Base-by-base conservation (phyloP, 176 grass and related monocot genomes). In the Aegilops tauschii region DNA sequence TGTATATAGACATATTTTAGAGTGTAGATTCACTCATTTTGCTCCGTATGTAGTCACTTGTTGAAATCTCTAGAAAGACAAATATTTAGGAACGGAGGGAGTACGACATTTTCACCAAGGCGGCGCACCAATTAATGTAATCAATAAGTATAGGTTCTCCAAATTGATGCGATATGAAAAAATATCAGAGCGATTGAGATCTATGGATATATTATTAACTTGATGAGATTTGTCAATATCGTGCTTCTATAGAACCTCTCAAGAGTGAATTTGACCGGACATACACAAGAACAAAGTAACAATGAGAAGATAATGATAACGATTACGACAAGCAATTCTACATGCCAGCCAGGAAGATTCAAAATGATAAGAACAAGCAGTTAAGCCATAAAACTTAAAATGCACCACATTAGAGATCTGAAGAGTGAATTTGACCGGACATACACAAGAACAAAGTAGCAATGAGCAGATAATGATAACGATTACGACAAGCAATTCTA, bases 111-210 rank as follows among this genome's bases (percentile, higher is more conserved):
- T 89, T 75, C 54, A 3, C 35, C 9, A 58, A 70, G 34, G 56
- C 39, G 61, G 73, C 63, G 21, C 3, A 84, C 61, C 28, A 80
- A 80, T 30, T 87, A 87, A 86, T 79, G 69, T 61, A 28, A 89
- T 36, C 21, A 65, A 40, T 66, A 68, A 76, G 27, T 9, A 30
- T 3, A 89, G 45, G 39, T 35, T 68, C 36, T 21, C 45, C 45
- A 8, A 56, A 68, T 77, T 28, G 76, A 82, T 59, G 20, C 36
- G 7, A 83, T 44, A 39, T 37, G 12, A 52, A 25, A 61, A 58
- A 77, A 56, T 40, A 58, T 69, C 25, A 69, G 29, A 20, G 47
- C 3, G 8, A 34, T 5, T 4, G 80, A 69, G 45, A 82, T 82
- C 21, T 82, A 82, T 31, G 27, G 25, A 66, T 87, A 66, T 39